Percentiles rank a stretch among this genome's conserved stretches.
These are phyloP conservation scores for Psilocybe azurescens DNA, from an alignment of 768 basidiomycete species.

Conservation along the genomic window DNA sequence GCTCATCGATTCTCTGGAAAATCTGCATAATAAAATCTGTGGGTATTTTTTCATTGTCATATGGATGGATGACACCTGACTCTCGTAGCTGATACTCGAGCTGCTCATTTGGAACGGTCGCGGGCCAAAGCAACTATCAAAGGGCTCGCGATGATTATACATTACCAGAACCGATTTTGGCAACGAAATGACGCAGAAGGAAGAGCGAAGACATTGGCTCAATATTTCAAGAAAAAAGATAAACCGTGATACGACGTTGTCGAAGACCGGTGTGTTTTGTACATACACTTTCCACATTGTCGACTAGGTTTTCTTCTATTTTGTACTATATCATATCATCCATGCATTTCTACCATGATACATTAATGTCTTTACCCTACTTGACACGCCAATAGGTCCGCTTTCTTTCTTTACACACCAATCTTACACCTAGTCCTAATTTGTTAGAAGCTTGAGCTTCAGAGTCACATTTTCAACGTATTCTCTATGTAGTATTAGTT, in stretches of 20 bases:
- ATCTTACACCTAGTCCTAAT: too few species aligned
- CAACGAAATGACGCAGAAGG: slow-evolving; percentile 19
- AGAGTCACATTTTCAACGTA: too few species aligned
- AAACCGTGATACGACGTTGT: slow-evolving; percentile 6
- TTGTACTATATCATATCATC: not conserved
- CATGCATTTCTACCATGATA: not conserved
- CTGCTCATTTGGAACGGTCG: slow-evolving; percentile 77
- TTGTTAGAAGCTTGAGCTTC: too few species aligned
- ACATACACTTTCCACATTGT: slow-evolving; percentile 1
- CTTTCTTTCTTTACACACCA: too few species aligned
- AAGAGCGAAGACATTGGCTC: slow-evolving; percentile 22
- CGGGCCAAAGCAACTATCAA: slow-evolving; percentile 74
- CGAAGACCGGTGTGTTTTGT: not conserved
- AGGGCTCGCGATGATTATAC: slow-evolving; percentile 62
- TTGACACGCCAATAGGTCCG: too few species aligned
- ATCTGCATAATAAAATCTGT: slow-evolving; percentile 68
- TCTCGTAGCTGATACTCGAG: slow-evolving; percentile 68
- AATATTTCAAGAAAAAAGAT: slow-evolving; percentile 30
- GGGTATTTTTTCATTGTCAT: slow-evolving; percentile 26
- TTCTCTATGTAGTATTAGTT: too few species aligned
- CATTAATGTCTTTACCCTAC: not conserved
- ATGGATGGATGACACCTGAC: not conserved
- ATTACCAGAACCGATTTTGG: slow-evolving; percentile 57
- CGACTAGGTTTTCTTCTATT: not conserved
- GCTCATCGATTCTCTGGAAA: slow-evolving; percentile 53